A percentile compares a stretch with the other conserved stretches of the same genome.
phyloP scores from a whole-genome alignment of 2,329 filamentous ascomycete species.

The Ophiostoma novo-ulmi region DNA sequence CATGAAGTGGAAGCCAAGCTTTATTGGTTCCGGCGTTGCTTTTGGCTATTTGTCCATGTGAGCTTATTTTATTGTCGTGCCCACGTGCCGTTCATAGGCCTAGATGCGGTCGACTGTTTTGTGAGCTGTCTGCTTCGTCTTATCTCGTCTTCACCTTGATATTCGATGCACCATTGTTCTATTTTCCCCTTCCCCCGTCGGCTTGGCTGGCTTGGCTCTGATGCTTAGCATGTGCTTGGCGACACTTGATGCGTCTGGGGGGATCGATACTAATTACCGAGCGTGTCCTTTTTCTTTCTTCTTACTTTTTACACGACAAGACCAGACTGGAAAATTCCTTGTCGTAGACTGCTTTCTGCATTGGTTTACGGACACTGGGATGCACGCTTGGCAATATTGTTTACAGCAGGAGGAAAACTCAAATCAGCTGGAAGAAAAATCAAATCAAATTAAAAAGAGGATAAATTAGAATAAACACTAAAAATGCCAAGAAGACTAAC shows the following conservation, averaged over 20 bases:
- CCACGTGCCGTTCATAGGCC: background rate
- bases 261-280: background rate
- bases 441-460: background rate
- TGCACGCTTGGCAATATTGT: background rate
- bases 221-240: slow-evolving; percentile 18
- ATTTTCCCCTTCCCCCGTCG: background rate
- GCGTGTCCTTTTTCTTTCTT: background rate
- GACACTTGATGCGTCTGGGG: background rate
- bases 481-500: background rate
- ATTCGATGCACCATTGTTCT: slow-evolving; percentile 12
- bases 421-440: no score
- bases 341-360: background rate
- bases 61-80: background rate
- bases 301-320: background rate
- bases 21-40: background rate
- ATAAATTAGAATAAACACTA: background rate
- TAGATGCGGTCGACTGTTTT: background rate
- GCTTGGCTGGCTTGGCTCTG: slow-evolving; percentile 22
- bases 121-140: background rate
- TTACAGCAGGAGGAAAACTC: background rate
- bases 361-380: background rate
- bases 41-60: background rate
- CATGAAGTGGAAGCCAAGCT: background rate
- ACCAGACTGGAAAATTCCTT: background rate
- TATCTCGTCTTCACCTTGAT: slow-evolving; percentile 14